phyloP scores from a whole-genome alignment of 108 stramenopile species.

The Cyclostephanos tholiformis region DNA sequence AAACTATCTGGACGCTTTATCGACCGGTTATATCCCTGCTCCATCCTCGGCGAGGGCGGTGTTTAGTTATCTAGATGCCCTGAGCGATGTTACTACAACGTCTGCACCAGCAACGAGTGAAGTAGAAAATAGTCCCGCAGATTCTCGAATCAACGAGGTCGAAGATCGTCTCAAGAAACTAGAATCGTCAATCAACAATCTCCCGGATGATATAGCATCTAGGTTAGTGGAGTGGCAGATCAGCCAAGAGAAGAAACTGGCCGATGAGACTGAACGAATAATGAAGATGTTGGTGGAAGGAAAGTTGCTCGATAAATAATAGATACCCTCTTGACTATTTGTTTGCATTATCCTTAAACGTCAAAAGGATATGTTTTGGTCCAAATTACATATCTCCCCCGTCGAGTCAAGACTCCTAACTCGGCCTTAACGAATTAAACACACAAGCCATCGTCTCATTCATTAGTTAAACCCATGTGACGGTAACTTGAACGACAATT shows the following conservation, averaged over 20 bases:
- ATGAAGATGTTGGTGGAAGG: slow-evolving; percentile 28
- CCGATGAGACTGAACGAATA: slow-evolving; percentile 42
- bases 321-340: neutral
- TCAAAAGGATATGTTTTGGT: neutral
- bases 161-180: slow-evolving; percentile 37
- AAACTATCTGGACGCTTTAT: slow-evolving; percentile 46
- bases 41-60: slow-evolving; percentile 49
- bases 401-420: neutral
- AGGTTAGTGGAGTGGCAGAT: slow-evolving; percentile 38
- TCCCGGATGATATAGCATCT: slow-evolving; percentile 51
- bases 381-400: neutral
- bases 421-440: neutral
- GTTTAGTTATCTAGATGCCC: slow-evolving; percentile 37
- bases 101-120: neutral
- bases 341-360: no score
- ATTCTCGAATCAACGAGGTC: slow-evolving; percentile 34
- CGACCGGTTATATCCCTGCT: slow-evolving; percentile 28
- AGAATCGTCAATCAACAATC: slow-evolving; percentile 37
- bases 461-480: neutral
- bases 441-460: neutral
- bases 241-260: slow-evolving; percentile 41
- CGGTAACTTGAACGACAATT: neutral
- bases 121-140: slow-evolving; percentile 5
- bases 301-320: slow-evolving; percentile 12
- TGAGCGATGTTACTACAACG: slow-evolving; percentile 14